phyloP scores from a whole-genome alignment of 441 rosid species.

The Eruca vesicaria region DNA sequence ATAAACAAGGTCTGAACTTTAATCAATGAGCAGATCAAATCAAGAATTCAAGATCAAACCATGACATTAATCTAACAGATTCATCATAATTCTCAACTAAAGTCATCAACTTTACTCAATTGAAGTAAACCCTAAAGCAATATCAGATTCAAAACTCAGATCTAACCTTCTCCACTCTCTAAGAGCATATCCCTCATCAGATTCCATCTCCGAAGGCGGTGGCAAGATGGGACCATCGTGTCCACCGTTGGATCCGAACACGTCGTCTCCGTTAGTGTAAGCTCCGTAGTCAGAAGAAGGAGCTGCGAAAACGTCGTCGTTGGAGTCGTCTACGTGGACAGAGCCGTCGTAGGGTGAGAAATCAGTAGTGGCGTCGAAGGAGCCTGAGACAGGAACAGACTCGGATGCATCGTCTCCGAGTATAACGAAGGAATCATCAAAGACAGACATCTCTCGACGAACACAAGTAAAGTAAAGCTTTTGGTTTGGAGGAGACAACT shows the following conservation, averaged over 20 bases:
- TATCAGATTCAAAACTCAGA: neutral
- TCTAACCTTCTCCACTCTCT: constrained; percentile 81
- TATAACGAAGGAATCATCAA: constrained; percentile 44
- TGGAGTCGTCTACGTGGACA: constrained; percentile 26
- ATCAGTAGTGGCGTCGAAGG: constrained; percentile 32
- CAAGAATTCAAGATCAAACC: constrained; percentile 2
- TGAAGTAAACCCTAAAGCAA: neutral
- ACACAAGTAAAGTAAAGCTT: neutral
- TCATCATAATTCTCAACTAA: neutral
- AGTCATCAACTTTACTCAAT: neutral
- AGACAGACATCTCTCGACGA: constrained; percentile 39
- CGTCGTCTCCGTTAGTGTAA: constrained; percentile 37
- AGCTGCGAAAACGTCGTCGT: constrained; percentile 40
- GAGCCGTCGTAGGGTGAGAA: constrained; percentile 33
- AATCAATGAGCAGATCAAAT: neutral
- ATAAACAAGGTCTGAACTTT: neutral
- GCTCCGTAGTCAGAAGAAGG: constrained; percentile 39
- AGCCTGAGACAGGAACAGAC: constrained; percentile 41
- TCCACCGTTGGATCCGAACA: constrained; percentile 40
- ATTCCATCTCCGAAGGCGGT: constrained; percentile 55
- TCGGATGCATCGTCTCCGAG: constrained; percentile 45
- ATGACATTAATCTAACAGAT: neutral
- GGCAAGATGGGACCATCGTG: constrained; percentile 63
- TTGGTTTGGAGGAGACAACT: neutral
- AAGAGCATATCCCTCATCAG: constrained; percentile 64